These are phyloP conservation scores for Nicotiana obtusifolia DNA, from an alignment of 257 asterid species.

Conservation along the genomic window DNA sequence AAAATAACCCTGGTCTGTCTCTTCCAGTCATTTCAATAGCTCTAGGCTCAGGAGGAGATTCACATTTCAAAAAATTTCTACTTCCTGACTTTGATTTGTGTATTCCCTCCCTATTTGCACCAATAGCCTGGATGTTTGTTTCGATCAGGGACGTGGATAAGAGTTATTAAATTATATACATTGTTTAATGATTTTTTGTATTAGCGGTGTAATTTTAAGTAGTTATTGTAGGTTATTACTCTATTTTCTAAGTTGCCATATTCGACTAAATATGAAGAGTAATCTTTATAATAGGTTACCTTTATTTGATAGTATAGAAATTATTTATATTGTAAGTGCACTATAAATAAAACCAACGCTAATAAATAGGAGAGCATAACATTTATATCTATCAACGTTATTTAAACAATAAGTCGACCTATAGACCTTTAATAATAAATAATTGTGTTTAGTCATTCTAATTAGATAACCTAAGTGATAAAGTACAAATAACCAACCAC, in stretches of 20 bases:
- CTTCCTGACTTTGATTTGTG: conserved; percentile 19
- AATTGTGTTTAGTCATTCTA: background rate
- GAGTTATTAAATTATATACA: background rate
- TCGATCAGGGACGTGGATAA: background rate
- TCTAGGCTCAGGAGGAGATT: conserved; percentile 28
- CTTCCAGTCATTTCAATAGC: conserved; percentile 74
- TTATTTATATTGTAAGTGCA: background rate
- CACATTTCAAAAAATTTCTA: conserved; percentile 5
- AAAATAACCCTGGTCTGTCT: conserved; percentile 68
- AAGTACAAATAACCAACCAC: background rate
- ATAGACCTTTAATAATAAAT: no score
- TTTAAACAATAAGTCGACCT: background rate
- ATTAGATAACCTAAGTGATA: background rate
- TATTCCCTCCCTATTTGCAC: conserved; percentile 21
- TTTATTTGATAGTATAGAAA: background rate
- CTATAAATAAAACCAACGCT: background rate
- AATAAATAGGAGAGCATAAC: background rate
- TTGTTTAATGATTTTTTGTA: no score
- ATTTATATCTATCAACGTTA: background rate
- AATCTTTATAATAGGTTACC: no score
- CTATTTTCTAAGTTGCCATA: background rate
- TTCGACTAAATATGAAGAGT: background rate
- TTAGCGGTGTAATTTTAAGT: no score
- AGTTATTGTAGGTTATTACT: background rate
- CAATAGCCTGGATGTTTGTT: conserved; percentile 34